Evolutionary conservation across 768 basidiomycete species (phyloP), one percentile per base, ranked within the genome.

Genomic region (Amanita fuliginea): DNA sequence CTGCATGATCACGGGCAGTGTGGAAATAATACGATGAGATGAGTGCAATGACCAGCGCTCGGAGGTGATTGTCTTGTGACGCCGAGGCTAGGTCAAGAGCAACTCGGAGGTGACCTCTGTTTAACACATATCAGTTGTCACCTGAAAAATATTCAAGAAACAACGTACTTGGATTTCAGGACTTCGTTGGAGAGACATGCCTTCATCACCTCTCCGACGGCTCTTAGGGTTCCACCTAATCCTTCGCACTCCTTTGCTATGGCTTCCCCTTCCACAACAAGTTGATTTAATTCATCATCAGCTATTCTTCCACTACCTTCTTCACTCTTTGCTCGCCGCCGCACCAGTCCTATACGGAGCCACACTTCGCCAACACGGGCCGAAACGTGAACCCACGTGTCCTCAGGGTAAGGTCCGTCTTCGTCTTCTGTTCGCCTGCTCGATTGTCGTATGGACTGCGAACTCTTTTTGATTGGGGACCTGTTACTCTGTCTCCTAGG

Each of bases 21-120:
- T 86, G 76, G 22, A 83, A 56, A 53, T 86, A 89, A 53, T 87
- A 82, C 22, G 81, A 73, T 1, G 85, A 73, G 9, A 81, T 74
- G 14, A 88, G 70, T 2, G 82, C 77, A 14, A 89, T 68, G 3
- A 87, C 68, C 1, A 86, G 65, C 10, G 83, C 83, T 7, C 85
- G 81, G 16, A 87, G 64, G 58, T 88, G 76, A 53, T 86, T 89
- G 53, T 89, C 86, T 16, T 74, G 77, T 3, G 81, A 71, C 1
- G 61, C 56, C 1, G 75, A 79, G 0, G 79, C 75, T 11, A 81
- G 66, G 10, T 73, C 68, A 1, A 90, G 70, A 0, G 85, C 81
- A 0, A 64, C 61, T 48, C 81, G 81, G n/a, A 76, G 67, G 45
- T 81, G 73, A 47, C 74, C 68, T 55, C 82, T 85, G 21, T 37